Base-by-base conservation (phyloP, 768 basidiomycete genomes). In the Podaxis mareebaensis region DNA sequence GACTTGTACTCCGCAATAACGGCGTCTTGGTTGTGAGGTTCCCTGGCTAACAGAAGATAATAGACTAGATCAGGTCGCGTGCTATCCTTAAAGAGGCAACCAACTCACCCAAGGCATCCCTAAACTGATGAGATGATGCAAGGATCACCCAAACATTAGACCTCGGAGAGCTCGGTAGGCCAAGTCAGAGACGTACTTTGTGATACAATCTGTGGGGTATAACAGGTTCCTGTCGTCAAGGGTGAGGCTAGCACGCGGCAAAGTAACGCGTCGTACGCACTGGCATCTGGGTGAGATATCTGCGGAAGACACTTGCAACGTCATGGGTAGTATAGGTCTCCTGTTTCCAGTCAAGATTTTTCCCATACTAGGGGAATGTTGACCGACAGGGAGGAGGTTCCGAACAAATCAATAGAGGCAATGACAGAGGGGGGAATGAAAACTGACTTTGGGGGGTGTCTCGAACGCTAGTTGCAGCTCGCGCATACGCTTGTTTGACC, bases 281-380 rank as follows among this genome's bases (percentile, higher is more conserved):
- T 36, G 97, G 95, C 91, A 99, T 94, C 72, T 92, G 91, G 0
- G 96, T 99, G 55, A 99, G 86, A 75, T 94, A 99, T 78, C 96
- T 80, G 64, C 96, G 85, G 71, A 99, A 95, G 60, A 99, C 95
- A 68, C 93, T 97, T 20, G 96, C 96, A 56, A 97, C 95, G 73
- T 99, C 96, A 73, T 99, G 96, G 13, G 94, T 85, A n/a, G 91
- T 96, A 73, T 90, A 98, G 20, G 83, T 80, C 69, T 92, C 89
- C 64, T 85, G 79, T 70, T 88, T 89, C 95, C 96, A 98, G 68
- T 97, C 91, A 46, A 99, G 79, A 58, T 87, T 85, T 76, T 97
- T 98, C 64, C 96, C 96, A 68, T 93, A 99, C 95, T 96, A 70
- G 39, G 44, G 33, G 61, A 61, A 59, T 22, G 40, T 59, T 53